Evolutionary conservation across 805 yeast species (phyloP), one percentile per base, ranked within the genome.

Genomic region (Candida krabiensis): DNA sequence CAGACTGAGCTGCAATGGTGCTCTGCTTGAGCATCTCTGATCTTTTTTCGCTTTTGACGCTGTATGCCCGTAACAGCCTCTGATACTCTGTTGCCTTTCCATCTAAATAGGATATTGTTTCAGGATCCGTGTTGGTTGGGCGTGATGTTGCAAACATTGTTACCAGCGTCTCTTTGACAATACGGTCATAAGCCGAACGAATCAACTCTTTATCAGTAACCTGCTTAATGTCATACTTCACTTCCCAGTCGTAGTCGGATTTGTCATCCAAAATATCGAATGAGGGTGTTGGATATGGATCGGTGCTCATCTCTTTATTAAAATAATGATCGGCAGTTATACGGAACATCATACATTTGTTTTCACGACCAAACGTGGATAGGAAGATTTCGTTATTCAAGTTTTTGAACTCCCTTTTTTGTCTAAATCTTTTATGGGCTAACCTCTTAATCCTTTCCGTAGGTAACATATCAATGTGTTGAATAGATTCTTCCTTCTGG

Each of bases 251-350:
- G 21, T 35, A 31, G 1, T 37, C 23, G 2, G 40, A 15, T 8
- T 35, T 22, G 3, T 43, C 16, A 18, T 55, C 52, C 4, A 60
- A n/a, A 15, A 58, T 45, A 1, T 47, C 53, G 12, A 58, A 13
- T 1, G 60, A 43, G 13, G 67, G 67, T 2, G 58, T 52, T 16
- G 67, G 66, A 32, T 57, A 46, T n/a, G 27, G 33, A 7, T 30
- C 43, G 4, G 40, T 33, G 9, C 43, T 46, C 12, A 34, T 46
- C n/a, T 52, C 37, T n/a, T 61, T 69, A 33, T 67, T 58, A 38
- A 69, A 62, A 18, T 41, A 48, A 47, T 71, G 71, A 8, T 58
- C 51, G 0, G 67, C 59, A 5, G 44, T 46, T 8, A 75, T 44
- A 28, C 61, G 60, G 46, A 66, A 70, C 11, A 77, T 77, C 22